Evolutionary conservation across 257 asterid species (phyloP), one percentile per base, ranked within the genome.

Genomic region (Agastache rugosa): DNA sequence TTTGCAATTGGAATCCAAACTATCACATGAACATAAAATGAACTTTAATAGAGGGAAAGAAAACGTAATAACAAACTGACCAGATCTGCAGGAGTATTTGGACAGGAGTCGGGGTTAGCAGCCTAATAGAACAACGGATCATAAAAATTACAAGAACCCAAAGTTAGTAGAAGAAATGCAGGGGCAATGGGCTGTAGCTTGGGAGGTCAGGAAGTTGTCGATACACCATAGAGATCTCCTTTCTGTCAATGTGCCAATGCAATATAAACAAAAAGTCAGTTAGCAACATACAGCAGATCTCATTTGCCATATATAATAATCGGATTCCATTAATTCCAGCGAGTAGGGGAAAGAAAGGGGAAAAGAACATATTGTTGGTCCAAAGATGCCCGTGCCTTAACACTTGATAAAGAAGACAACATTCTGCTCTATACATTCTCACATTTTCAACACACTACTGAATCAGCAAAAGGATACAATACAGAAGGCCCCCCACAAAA

Each of bases 161-260:
- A 64, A 29, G 78, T 63, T 51, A 63, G 72, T 35, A 37, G 39
- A 44, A 42, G 22, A 54, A 60, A 29, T 63, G 29, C 61, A 59
- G 48, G 16, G 29, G n/a, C 25, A 35, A 16, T 15, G 6, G 44
- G 62, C 34, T 58, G 54, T 31, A 56, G 63, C 69, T 58, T 15
- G 63, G 59, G 61, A 54, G 61, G 61, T 9, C 16, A 54, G 16
- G 61, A 17, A 22, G 44, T 34, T 10, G 74, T 56, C 3, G 44
- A 22, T 59, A 35, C 68, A 58, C 69, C 65, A 17, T 20, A 56
- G 27, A 34, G 19, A 68, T 59, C 79, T 19, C 69, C 69, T 67
- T 34, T 76, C 56, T 60, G 55, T 48, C 58, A 37, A 61, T 37
- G 63, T 47, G 75, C 58, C 63, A 64, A 42, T 47, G 63, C 66